A percentile compares a stretch with the other conserved stretches of the same genome.
phyloP scores from a whole-genome alignment of 345 rosid species.

The Acer negundo region DNA sequence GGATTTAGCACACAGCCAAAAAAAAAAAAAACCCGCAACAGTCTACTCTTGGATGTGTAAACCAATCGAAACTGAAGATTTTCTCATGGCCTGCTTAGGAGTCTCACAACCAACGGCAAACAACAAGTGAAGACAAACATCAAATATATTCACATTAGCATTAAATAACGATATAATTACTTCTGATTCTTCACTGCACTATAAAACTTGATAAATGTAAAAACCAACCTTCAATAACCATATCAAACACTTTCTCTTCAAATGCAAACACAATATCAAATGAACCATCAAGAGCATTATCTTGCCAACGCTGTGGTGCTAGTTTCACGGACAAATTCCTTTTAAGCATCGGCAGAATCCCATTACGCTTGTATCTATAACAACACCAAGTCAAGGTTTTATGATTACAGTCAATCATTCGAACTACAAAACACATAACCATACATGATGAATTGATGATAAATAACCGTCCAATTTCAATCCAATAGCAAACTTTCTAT shows the following conservation, averaged over 20 bases:
- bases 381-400: neutral
- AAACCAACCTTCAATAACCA: constrained; percentile 75
- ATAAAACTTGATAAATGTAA: neutral
- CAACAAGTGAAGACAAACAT: neutral
- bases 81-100: neutral
- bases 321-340: constrained; percentile 73
- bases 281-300: constrained; percentile 81
- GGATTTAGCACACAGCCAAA: neutral
- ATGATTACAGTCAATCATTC: neutral
- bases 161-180: neutral
- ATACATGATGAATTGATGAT: too few species aligned
- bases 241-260: constrained; percentile 95
- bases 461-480: too few species aligned
- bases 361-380: constrained; percentile 85
- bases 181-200: neutral
- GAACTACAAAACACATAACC: too few species aligned
- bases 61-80: neutral
- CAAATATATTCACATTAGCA: neutral
- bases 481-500: too few species aligned
- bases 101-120: neutral
- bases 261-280: constrained; percentile 80
- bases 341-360: constrained; percentile 93
- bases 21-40: neutral
- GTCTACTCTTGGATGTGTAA: neutral
- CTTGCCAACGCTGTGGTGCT: constrained; percentile 98